phyloP scores from a whole-genome alignment of 129 eudicot genomes.

The Rutidosis leptorrhynchoides region DNA sequence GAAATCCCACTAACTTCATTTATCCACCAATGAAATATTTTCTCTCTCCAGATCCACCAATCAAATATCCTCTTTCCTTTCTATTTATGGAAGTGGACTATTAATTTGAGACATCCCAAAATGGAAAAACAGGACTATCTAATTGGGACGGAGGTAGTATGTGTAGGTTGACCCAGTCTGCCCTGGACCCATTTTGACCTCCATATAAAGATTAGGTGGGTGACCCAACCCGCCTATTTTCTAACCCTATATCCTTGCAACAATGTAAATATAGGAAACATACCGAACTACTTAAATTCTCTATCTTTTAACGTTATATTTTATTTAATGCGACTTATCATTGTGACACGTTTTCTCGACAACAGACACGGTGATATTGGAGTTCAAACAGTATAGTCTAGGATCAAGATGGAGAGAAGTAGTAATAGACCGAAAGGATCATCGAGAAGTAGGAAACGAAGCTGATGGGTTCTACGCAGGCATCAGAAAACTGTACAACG shows the following conservation, averaged over 20 bases:
- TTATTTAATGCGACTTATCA: not conserved
- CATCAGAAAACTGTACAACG: constrained; percentile 54
- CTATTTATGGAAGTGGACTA: no score
- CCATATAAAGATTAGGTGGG: not conserved
- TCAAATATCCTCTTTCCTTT: no score
- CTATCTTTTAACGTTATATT: not conserved
- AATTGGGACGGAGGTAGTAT: no score
- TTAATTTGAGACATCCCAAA: no score
- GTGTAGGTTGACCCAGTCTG: not conserved
- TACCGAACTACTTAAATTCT: not conserved
- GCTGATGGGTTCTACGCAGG: constrained; percentile 83
- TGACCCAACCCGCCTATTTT: not conserved
- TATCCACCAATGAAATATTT: no score
- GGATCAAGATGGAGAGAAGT: constrained; percentile 79
- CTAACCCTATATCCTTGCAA: not conserved
- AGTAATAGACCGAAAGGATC: constrained; percentile 53
- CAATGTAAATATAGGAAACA: not conserved
- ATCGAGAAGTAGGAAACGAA: constrained; percentile 71
- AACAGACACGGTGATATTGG: constrained; percentile 56
- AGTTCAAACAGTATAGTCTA: constrained; percentile 66
- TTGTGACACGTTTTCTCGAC: constrained; percentile 2
- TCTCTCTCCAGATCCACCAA: no score
- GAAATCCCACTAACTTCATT: no score
- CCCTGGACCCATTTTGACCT: not conserved
- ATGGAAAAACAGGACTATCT: no score